phyloP scores from a whole-genome alignment of 345 rosid species.

The Acer yangbiense region DNA sequence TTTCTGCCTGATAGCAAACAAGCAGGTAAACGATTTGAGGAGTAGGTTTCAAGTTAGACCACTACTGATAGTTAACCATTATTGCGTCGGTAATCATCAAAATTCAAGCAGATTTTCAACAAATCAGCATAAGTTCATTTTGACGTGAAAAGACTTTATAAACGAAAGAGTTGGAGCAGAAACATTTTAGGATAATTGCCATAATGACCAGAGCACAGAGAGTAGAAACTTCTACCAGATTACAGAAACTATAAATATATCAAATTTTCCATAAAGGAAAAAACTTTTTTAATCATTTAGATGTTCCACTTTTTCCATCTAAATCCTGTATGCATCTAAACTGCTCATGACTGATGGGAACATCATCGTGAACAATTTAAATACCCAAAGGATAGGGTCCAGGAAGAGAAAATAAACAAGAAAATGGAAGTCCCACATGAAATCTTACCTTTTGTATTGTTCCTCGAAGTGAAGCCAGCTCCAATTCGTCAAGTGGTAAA shows the following conservation, averaged over 20 bases:
- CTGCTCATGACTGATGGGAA: background rate
- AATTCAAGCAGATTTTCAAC: slow-evolving; percentile 8
- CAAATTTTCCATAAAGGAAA: background rate
- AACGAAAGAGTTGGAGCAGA: background rate
- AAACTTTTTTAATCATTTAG: background rate
- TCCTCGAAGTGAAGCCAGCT: slow-evolving; percentile 94
- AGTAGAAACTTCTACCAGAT: slow-evolving; percentile 8
- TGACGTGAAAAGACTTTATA: background rate
- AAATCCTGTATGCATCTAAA: background rate
- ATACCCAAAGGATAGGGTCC: background rate
- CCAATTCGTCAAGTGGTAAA: slow-evolving; percentile 94
- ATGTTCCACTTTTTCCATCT: too few relatives aligned
- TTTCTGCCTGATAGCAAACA: slow-evolving; percentile 74
- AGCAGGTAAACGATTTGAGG: slow-evolving; percentile 12
- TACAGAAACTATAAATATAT: slow-evolving; percentile 9
- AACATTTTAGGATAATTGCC: slow-evolving; percentile 5
- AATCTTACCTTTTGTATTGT: slow-evolving; percentile 77
- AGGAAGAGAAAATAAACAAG: background rate
- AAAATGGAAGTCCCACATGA: background rate
- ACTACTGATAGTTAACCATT: background rate
- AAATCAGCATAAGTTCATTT: slow-evolving; percentile 8
- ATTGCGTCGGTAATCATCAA: slow-evolving; percentile 13
- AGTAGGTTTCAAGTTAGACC: slow-evolving; percentile 12
- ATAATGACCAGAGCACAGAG: background rate
- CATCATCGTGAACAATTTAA: background rate